Base-by-base conservation (phyloP, 2,329 filamentous ascomycete species). In the Ophiosphaerella herpotricha region DNA sequence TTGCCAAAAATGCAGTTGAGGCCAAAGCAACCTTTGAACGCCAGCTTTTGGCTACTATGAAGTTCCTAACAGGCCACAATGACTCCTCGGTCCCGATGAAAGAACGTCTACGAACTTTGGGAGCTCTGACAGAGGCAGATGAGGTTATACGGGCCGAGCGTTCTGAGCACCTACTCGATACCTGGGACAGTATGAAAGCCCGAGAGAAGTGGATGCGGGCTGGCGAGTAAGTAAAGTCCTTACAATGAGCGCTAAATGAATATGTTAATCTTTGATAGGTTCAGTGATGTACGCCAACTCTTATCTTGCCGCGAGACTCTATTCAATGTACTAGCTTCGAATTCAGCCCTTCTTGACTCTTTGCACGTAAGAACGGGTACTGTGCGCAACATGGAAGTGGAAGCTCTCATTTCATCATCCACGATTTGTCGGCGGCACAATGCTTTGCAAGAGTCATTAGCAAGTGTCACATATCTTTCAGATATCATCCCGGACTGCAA, bases 401-500 rank as follows among this genome's bases (percentile, higher is more conserved):
- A 88, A 54, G 84, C 86, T n/a, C 83, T 95, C 63, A 78, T 96
- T 3, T 79, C 87, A 38, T 88, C 90, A 6, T 88, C 93, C 0
- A 78, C 81, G 5, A 82, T 96, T 21, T 90, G 89, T 60, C 84
- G 91, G 39, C 87, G 86, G 56, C 92, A 97, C 63, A 86, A 87
- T 53, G 88, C 88, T 4, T 82, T 89, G 1, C 92, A 97, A 67
- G 91, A 96, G 63, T 93, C 91, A 0, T 75, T 99, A 23, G 92
- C 91, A 56, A 85, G 91, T 11, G 89, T 91, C 11, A 94, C 92
- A 2, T 86, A 88, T 23, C 80, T 99, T n/a, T 89, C 85, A 11
- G 85, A 90, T 47, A 80, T 97, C 23, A 84, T 91, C n/a, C 70
- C 78, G 5, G 78, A 85, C 3, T 94, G 89, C 67, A 80, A 82